Percentiles rank a stretch among this genome's conserved stretches.
These are phyloP conservation scores for Croton setiger DNA, from an alignment of 441 rosid species.

Conservation along the genomic window DNA sequence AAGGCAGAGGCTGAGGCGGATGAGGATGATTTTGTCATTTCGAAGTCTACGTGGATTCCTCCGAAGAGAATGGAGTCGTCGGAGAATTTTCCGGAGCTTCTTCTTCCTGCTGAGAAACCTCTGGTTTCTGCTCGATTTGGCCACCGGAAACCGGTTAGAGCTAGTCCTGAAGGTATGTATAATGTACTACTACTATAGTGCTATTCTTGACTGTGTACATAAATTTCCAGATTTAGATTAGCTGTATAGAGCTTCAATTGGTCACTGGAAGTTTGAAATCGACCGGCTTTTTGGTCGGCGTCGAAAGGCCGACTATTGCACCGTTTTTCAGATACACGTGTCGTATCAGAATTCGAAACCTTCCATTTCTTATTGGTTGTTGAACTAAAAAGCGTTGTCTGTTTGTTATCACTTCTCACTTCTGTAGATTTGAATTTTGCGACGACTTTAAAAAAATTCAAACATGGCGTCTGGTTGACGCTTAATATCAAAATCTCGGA, in stretches of 20 bases:
- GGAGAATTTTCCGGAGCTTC: constrained; percentile 35
- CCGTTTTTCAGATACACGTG: constrained; percentile 8
- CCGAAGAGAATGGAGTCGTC: constrained; percentile 28
- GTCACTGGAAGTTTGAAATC: background rate
- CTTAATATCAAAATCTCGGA: background rate
- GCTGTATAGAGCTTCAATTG: background rate
- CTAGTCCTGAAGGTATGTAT: constrained; percentile 57
- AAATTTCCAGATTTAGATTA: background rate
- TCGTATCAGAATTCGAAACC: background rate
- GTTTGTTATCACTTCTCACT: too few species aligned
- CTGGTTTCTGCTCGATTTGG: constrained; percentile 53
- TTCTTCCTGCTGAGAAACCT: constrained; percentile 42
- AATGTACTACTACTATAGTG: background rate
- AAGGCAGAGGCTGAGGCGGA: constrained; percentile 10
- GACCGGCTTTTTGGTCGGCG: constrained; percentile 19
- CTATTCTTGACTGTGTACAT: background rate
- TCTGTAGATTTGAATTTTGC: background rate
- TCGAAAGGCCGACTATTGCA: constrained; percentile 7
- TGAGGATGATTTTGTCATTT: constrained; percentile 29
- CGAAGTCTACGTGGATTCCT: constrained; percentile 35
- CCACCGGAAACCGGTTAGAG: constrained; percentile 50
- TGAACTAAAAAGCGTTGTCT: constrained; percentile 13
- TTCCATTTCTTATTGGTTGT: background rate
- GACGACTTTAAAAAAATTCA: constrained; percentile 5
- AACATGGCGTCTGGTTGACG: constrained; percentile 13